A percentile compares a stretch with the other conserved stretches of the same genome.
phyloP scores from a whole-genome alignment of 2,329 filamentous ascomycete species.

The Colletotrichum sp. region DNA sequence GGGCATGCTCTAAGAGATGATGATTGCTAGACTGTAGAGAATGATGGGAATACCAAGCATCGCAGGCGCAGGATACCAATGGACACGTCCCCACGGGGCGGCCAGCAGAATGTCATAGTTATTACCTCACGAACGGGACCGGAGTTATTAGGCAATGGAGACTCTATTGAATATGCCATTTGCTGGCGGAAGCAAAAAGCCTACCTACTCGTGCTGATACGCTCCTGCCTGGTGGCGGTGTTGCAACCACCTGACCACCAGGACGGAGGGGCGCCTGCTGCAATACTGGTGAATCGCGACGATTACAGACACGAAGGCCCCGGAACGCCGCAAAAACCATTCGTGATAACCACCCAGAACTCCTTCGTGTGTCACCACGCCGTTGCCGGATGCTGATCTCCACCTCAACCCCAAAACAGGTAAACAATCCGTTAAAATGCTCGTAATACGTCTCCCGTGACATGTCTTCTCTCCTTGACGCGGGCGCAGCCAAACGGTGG shows the following conservation, averaged over 20 bases:
- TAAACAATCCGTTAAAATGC: conserved; percentile 15
- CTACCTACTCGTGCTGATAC: conserved; percentile 15
- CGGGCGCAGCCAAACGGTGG: background rate
- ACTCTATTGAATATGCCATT: conserved; percentile 15
- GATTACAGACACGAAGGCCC: conserved; percentile 12
- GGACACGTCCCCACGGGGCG: background rate
- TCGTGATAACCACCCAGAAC: conserved; percentile 21
- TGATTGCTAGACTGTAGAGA: background rate
- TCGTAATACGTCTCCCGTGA: conserved; percentile 1
- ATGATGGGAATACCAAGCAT: background rate
- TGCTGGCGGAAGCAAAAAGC: conserved; percentile 15
- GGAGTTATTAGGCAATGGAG: conserved; percentile 7
- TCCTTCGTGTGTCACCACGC: conserved; percentile 19
- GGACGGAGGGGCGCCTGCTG: background rate
- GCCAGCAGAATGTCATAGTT: background rate
- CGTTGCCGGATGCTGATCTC: conserved; percentile 23
- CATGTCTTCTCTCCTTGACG: background rate
- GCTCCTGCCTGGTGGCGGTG: background rate
- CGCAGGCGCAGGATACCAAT: background rate
- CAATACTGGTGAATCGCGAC: conserved; percentile 1
- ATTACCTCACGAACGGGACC: background rate
- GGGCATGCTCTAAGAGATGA: conserved; percentile 65
- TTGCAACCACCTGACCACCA: background rate
- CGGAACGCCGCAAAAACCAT: conserved; percentile 20
- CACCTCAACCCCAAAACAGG: conserved; percentile 12